Evolutionary conservation across 495 filamentous ascomycete species (phyloP), one percentile per base, ranked within the genome.

Genomic region (Aspergillus bertholletiae): DNA sequence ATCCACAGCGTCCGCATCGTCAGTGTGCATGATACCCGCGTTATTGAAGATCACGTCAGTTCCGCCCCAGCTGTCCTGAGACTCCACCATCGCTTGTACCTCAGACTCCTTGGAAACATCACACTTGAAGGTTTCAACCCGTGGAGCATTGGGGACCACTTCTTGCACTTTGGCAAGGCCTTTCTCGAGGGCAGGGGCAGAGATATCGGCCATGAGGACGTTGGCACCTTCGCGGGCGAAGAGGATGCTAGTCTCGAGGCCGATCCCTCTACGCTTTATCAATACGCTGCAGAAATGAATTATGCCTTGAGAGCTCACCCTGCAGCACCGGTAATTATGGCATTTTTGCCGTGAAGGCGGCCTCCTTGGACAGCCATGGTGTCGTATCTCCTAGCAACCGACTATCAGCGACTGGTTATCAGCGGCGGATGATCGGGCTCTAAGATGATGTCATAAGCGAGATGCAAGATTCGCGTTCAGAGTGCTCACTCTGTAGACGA

Each of bases 31-130:
- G 66, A 98, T 98, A n/a, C 94, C 94, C 0, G 94, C 94, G 66
- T 98, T 98, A 81, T 98, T 98, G 84, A 96, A 98, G 57, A 98
- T 89, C 60, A 97, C 79, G 68, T 98, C 94, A 0, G 90, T 74
- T n/a, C 94, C 94, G 61, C 92, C 93, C 90, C 89, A 96, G 44
- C 74, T 54, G 63, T 97, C 92, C 46, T 90, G 68, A 2, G 76
- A 68, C 52, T 84, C 83, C n/a, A 96, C 79, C 56, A 83, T 76
- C 26, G 86, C 81, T 56, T 87, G 70, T 20, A 96, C 83, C 27
- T 90, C 80, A 54, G 77, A 61, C 71, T 96, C 92, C 61, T 90
- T 88, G 55, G 82, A 77, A 39, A 87, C 84, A 62, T 87, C 84
- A 65, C 79, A 83, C 54, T 74, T 72, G 53, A 76, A 74, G 27